Evolutionary conservation across 305 asterid species (phyloP), one percentile per base, ranked within the genome.

Genomic region (Fraxinus angustifolia): DNA sequence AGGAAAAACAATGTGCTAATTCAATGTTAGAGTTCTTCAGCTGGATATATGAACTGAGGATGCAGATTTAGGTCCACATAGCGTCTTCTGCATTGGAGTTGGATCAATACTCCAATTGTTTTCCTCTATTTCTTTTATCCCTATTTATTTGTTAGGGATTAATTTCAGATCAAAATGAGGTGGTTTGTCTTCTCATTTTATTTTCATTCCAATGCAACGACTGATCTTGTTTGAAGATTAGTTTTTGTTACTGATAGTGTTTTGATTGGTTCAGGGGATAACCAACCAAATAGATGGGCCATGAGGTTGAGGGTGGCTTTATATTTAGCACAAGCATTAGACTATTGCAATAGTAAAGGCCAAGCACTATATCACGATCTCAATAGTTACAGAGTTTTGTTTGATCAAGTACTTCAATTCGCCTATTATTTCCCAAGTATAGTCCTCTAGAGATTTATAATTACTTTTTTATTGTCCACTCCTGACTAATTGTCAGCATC

Each of bases 251-350:
- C 12, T 73, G 79, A 36, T 75, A 79, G 23, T 31, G 82, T 34
- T 50, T 75, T 38, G 38, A 81, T 79, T 78, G 77, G 7, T 53
- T 73, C 48, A 89, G 89, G 90, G 91, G 90, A 87, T 30, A 82
- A 79, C 67, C 88, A 86, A 34, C 91, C 91, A 4, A 26, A 87
- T 87, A 86, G 84, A 79, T 89, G 91, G 90, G 65, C 90, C n/a
- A 85, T 89, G 90, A 87, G 91, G 80, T 81, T 89, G 87, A 84
- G 91, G 76, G 90, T 87, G 35, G 87, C 91, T 67, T 79, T 85
- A 48, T 79, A 87, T 87, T 81, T 87, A 34, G 88, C 90, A 42
- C 90, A 89, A 85, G 90, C 91, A 73, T 82, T 89, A 71, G 91
- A 87, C 78, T 87, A 87, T 73, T 89, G 90, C 84, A 85, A 85